Evolutionary conservation across 805 yeast species (phyloP), one percentile per base, ranked within the genome.

Genomic region (Saturnispora saitoi): DNA sequence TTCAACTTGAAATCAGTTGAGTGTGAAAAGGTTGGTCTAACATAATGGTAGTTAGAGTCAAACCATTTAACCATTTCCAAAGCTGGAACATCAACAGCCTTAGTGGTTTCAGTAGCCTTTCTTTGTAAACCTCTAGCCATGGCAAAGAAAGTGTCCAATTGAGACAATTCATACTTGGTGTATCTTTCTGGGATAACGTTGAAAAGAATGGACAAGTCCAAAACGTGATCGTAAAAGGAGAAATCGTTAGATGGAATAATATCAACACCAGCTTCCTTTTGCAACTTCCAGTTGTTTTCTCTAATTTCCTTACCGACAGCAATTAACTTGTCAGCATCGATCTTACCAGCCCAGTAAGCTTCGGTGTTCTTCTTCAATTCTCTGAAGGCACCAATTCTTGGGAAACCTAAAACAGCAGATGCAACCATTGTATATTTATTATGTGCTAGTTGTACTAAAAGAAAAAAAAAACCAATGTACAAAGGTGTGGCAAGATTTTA

Each of bases 51-150:
- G 88, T 93, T 93, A 58, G 97, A 86, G 75, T 93, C 99, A 64
- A 93, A 93, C 99, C 99, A 93, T 80, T 93, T 93, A 62, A 93
- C 99, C 99, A 93, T 93, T 81, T 93, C 95, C 69, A 88, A 80
- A 63, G 99, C 99, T 56, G 98, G 91, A 54, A 93, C 99, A 72
- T 93, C 99, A 61, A 93, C 96, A 60, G 95, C 95, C 62, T 83
- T 78, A 54, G 81, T 69, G 58, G 89, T 67, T 61, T 84, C 95
- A 58, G 95, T 85, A 58, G 95, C 95, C 72, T 85, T 83, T 76
- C 93, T 87, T 78, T 93, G 99, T 70, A 93, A 80, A 83, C 99
- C 99, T 81, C 99, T 89, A 75, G 98, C 99, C 98, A 93, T 93
- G 67, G 99, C 99, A 70, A 93, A 93, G 65, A 86, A 74, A 55